These are phyloP conservation scores for Achlya hypogyna DNA, from an alignment of 352 stramenopile species.

Conservation along the genomic window DNA sequence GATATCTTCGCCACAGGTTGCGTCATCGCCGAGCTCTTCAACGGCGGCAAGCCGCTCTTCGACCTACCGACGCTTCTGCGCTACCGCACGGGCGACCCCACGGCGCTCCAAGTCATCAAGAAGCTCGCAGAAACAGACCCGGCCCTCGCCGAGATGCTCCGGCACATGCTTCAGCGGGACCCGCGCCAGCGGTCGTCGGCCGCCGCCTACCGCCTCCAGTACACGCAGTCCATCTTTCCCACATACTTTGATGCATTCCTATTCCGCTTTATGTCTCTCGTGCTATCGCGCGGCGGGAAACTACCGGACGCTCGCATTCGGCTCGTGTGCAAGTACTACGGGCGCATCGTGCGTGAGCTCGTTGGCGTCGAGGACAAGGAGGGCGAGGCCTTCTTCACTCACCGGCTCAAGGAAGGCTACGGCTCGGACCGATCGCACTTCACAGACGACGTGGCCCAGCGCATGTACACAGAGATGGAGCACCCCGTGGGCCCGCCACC, in stretches of 20 bases:
- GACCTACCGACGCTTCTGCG: constrained; percentile 89
- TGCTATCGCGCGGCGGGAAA: constrained; percentile 69
- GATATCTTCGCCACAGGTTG: constrained; percentile 98
- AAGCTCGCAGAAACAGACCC: constrained; percentile 84
- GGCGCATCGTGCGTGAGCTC: constrained; percentile 81
- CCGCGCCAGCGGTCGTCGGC: constrained; percentile 77
- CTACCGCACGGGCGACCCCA: constrained; percentile 70
- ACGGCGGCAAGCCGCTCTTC: constrained; percentile 92
- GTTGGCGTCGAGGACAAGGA: constrained; percentile 86
- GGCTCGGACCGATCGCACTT: constrained; percentile 34
- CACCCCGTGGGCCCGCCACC: background rate
- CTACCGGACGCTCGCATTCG: constrained; percentile 89
- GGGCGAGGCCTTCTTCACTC: constrained; percentile 85
- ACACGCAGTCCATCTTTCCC: constrained; percentile 70
- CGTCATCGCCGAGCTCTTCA: constrained; percentile 94
- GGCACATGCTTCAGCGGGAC: constrained; percentile 92
- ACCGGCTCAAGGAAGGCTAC: constrained; percentile 75
- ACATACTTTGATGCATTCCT: constrained; percentile 84
- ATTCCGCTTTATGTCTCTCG: constrained; percentile 81
- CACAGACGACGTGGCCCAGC: constrained; percentile 16
- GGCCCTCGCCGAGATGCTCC: constrained; percentile 80
- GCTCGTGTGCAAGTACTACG: constrained; percentile 91
- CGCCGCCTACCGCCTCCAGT: constrained; percentile 83
- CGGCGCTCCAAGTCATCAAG: constrained; percentile 74
- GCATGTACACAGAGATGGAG: constrained; percentile 13